These are phyloP conservation scores for Lavandula angustifolia DNA, from an alignment of 257 asterid species.

Conservation along the genomic window DNA sequence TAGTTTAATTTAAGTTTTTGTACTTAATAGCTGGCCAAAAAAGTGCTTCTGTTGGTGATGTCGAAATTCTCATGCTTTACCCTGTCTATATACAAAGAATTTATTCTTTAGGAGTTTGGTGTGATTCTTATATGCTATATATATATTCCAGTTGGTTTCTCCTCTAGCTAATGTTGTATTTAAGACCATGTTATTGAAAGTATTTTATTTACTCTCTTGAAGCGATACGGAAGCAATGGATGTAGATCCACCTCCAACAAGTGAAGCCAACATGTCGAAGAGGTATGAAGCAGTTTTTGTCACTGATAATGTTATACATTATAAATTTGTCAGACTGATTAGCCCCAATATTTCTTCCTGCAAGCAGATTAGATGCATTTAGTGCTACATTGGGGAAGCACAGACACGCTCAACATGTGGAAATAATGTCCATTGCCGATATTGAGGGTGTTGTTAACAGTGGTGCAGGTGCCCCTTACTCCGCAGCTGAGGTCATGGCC, in stretches of 20 bases:
- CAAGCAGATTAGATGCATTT: slow-evolving; percentile 69
- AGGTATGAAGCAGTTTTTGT: slow-evolving; percentile 45
- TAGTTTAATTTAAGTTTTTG: neutral
- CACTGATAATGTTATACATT: neutral
- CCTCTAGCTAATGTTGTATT: neutral
- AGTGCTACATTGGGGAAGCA: slow-evolving; percentile 69
- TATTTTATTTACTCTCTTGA: slow-evolving; percentile 21
- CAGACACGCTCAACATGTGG: slow-evolving; percentile 67
- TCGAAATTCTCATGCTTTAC: neutral
- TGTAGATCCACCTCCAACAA: slow-evolving; percentile 61
- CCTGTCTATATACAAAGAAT: neutral
- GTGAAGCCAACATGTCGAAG: slow-evolving; percentile 40
- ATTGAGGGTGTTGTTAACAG: slow-evolving; percentile 68
- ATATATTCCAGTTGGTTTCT: neutral
- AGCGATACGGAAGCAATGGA: slow-evolving; percentile 77
- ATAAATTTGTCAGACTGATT: neutral
- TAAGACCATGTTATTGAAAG: slow-evolving; percentile 10
- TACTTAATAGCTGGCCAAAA: neutral
- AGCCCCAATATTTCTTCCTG: neutral
- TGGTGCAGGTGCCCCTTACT: slow-evolving; percentile 58
- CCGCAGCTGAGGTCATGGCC: slow-evolving; percentile 64
- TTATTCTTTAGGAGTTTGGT: too few species aligned
- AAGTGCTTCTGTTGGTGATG: too few species aligned
- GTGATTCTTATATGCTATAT: too few species aligned
- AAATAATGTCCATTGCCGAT: slow-evolving; percentile 69